Evolutionary conservation across 2,329 filamentous ascomycete species (phyloP), one percentile per base, ranked within the genome.

Genomic region (Colletotrichum eleusines): DNA sequence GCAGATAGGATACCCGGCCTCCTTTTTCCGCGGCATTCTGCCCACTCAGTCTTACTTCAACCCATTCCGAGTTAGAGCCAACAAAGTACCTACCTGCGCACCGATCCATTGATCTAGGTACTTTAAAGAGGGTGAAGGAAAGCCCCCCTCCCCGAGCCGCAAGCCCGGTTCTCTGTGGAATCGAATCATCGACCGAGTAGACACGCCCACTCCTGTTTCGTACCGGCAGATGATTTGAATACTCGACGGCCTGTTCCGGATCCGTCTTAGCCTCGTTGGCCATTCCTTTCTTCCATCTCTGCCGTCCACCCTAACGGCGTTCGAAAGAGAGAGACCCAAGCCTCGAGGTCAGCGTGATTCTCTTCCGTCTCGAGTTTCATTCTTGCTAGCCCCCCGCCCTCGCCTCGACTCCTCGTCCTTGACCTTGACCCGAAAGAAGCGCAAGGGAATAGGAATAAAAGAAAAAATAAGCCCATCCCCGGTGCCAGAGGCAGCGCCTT

Each of bases 191-290:
- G 33, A 26, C 40, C 38, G 5, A 38, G 31, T 16, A 23, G 20
- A 35, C 12, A 38, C n/a, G 16, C 9, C n/a, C 18, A 18, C 35
- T 33, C 18, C 40, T 59, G 42, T 46, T 20, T 46, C 57, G 38
- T 50, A 50, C 9, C 5, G 44, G 16, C 44, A 12, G 31, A 40
- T 38, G 35, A 18, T 50, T 28, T 18, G 28, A 44, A 51, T 40
- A 38, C 23, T 26, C 31, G 16, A 50, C 59, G n/a, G 23, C 31
- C 44, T 31, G 11, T 62, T 51, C 59, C 44, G 59, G 8, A 40
- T 23, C 59, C 35, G 33, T 50, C 33, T 23, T 51, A 62, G 59
- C 59, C 44, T 62, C 59, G 23, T 62, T 28, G n/a, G 44, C 44
- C 20, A 28, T 38, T 40, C 20, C 33, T 60, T 33, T 48, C 57